Base-by-base conservation (phyloP, 208 protist species). In the Trypanosomatidae sp. region DNA sequence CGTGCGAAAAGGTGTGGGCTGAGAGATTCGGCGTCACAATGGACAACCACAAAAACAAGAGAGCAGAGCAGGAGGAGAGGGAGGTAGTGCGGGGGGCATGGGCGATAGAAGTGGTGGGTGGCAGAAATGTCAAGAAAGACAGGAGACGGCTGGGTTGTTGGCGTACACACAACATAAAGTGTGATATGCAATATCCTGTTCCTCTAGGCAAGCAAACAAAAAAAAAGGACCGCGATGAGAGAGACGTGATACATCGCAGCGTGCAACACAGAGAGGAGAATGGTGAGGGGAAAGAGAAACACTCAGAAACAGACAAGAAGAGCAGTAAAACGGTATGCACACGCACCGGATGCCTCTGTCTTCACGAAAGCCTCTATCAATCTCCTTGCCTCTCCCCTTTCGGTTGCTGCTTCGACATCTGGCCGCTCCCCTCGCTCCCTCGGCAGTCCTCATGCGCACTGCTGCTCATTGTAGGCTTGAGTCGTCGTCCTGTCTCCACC, bases 11-110 rank as follows among this genome's bases (percentile, higher is more conserved):
- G 1, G 62, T 19, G 6, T 62, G 56, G 1, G 47, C 33, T 36
- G 30, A 3, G 15, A 62, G 5, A 62, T n/a, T 41, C 33, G 56
- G 30, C 12, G 30, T 66, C 22, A 1, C 36, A 19, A 19, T 28
- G 41, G 43, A n/a, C 12, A 58, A 28, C 60, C 43, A 59, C 22
- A 69, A 4, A 70, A 81, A 73, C 36, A 39, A 28, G 56, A 74
- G 59, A 43, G 19, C 60, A 41, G 36, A 33, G 59, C 6, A n/a
- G 52, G 55, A 39, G 10, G 47, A 66, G 30, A 73, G 53, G 60
- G 22, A 66, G 49, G 10, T 15, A 62, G 15, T 17, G 55, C 19
- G 22, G 50, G 19, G 7, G 25, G 25, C 10, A 13, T 62, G 6
- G 41, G 25, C 59, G 12, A 17, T 65, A 22, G n/a, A 65, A 25